These are phyloP conservation scores for Corchorus olitorius DNA, from an alignment of 345 rosid genomes.

Conservation along the genomic window DNA sequence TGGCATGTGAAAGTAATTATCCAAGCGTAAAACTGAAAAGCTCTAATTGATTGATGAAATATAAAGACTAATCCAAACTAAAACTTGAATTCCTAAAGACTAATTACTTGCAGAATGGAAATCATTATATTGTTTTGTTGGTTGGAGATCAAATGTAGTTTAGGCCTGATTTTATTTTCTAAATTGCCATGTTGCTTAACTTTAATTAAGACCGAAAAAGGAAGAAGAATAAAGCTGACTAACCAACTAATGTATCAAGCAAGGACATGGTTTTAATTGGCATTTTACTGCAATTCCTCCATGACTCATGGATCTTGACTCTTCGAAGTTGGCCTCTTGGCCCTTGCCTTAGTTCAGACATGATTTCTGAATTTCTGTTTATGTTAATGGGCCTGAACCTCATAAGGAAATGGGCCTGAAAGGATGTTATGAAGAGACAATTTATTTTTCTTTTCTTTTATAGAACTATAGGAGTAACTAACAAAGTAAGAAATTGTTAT, in stretches of 20 bases:
- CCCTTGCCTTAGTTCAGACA: background rate
- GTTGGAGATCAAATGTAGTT: constrained; percentile 1
- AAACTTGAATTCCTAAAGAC: background rate
- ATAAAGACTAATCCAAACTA: background rate
- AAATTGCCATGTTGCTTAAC: background rate
- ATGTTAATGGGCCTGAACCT: too few relatives aligned
- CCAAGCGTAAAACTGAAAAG: background rate
- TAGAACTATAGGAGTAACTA: too few relatives aligned
- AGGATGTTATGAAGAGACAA: too few relatives aligned
- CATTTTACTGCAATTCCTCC: background rate
- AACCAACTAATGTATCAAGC: background rate
- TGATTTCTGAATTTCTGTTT: too few relatives aligned
- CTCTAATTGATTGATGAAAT: background rate
- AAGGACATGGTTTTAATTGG: background rate
- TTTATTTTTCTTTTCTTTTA: too few relatives aligned
- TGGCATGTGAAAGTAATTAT: constrained; percentile 10
- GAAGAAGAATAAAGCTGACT: background rate
- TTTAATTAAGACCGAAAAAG: background rate
- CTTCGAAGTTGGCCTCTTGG: background rate
- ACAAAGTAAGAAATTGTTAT: too few relatives aligned
- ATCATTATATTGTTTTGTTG: background rate
- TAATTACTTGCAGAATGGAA: too few relatives aligned
- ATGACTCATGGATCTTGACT: background rate
- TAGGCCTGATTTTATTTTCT: too few relatives aligned
- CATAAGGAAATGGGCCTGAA: too few relatives aligned